Evolutionary conservation across 108 stramenopile species (phyloP), one percentile per base, ranked within the genome.

Genomic region (Cyclostephanos invisitatus): DNA sequence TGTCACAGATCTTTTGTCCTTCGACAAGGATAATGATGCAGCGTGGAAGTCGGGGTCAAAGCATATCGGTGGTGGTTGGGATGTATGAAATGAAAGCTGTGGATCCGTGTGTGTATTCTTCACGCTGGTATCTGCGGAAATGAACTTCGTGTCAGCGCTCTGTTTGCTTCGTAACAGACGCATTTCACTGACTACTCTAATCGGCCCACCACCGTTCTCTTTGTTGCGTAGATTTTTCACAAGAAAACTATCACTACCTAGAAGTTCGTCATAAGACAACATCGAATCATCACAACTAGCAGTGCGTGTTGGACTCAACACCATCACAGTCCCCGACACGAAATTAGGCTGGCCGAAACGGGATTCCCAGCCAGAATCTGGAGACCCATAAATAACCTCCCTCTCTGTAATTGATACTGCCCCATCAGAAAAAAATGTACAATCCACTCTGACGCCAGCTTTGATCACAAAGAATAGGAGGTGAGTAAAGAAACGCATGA

Each of bases 341-440:
- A 78, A 95, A 15, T 87, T 88, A 42, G 91, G 83, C 64, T 91
- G 84, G 9, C 94, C 94, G 74, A 95, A 95, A 61, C 94, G 67
- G 10, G 89, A 77, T 42, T 91, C 89, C 94, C 94, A 95, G 5
- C 91, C 91, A 36, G 87, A 85, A 77, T 92, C 90, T 56, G 89
- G 91, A 0, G 90, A 81, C 10, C 94, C 94, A 64, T 75, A 95
- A 47, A 93, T 68, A 2, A 92, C 67, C 22, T 75, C 49, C 62
- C 83, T 68, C 76, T 95, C 94, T 37, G 53, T 72, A 8, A 95
- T 61, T 35, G 78, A 64, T 7, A 95, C 61, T 9, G 90, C 75
- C 35, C 91, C 90, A 74, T 95, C 87, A 62, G 64, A 40, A 62
- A 84, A 72, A 27, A 82, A 62, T 5, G 56, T 58, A 32, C 87